Conservation (phyloP, 495 filamentous ascomycete genomes). For the Trichoderma gamsii region DNA sequence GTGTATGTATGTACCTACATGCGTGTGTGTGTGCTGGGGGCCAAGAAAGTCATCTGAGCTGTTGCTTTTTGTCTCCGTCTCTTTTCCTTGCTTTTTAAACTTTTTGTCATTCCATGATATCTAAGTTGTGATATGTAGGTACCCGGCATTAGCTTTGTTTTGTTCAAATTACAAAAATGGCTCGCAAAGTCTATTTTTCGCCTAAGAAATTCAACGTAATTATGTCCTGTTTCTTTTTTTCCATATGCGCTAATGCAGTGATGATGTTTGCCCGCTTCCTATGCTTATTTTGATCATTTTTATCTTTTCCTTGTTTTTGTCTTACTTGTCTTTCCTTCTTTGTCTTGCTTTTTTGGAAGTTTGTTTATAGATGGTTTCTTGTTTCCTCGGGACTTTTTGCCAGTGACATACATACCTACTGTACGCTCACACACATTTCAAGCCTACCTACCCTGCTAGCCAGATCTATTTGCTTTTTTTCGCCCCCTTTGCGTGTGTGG, state of each 20-base stretch:
- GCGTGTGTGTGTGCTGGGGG: conserved; percentile 1
- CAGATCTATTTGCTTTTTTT: too few species aligned
- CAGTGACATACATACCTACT: too few species aligned
- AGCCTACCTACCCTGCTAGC: too few species aligned
- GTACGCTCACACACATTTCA: too few species aligned
- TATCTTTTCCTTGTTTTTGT: neutral
- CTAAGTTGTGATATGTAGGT: too few species aligned
- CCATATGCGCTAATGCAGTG: too few species aligned
- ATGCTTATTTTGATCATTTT: neutral
- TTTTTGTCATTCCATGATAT: neutral
- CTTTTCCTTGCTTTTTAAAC: neutral
- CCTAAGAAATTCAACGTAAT: neutral
- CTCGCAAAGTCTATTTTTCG: neutral
- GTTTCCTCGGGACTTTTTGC: too few species aligned
- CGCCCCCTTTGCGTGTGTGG: too few species aligned
- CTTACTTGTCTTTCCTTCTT: neutral
- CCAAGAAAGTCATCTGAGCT: neutral
- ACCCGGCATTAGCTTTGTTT: neutral
- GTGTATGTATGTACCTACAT: neutral
- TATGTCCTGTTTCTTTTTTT: too few species aligned
- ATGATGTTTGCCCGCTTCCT: too few species aligned
- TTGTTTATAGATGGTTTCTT: too few species aligned
- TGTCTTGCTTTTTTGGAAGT: too few species aligned
- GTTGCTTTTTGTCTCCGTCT: neutral
- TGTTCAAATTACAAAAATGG: neutral